A percentile compares a stretch with the other conserved stretches of the same genome.
Conservation (phyloP, 192 early-diverging fungal species). For the Umbelopsis ramanniana region DNA sequence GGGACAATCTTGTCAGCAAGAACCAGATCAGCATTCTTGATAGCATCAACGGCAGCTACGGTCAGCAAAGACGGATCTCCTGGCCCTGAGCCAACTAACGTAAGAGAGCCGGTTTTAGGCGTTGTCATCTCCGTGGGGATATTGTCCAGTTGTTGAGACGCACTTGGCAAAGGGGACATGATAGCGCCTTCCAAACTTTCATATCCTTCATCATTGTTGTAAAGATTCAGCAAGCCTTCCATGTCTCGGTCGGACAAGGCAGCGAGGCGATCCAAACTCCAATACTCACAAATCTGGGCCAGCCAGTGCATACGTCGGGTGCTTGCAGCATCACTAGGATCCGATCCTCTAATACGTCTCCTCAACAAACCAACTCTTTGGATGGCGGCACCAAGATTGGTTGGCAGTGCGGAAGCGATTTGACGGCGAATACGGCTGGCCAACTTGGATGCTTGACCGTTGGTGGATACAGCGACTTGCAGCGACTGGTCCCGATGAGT, state of each 20-base stretch:
- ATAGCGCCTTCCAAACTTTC: conserved; percentile 22
- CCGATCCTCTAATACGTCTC: conserved; percentile 46
- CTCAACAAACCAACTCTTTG: conserved; percentile 58
- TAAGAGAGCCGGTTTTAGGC: conserved; percentile 58
- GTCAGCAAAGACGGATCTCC: conserved; percentile 87
- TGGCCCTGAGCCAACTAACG: conserved; percentile 85
- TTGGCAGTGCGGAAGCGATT: conserved; percentile 63
- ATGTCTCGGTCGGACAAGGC: conserved; percentile 46
- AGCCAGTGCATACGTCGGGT: conserved; percentile 59
- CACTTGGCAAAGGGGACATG: conserved; percentile 25
- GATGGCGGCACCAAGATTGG: conserved; percentile 63
- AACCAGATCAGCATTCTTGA: conserved; percentile 79
- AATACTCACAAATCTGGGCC: conserved; percentile 60
- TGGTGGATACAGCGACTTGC: conserved; percentile 82
- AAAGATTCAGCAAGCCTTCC: conserved; percentile 50
- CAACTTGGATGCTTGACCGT: conserved; percentile 70
- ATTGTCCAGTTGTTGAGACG: conserved; percentile 77
- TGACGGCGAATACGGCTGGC: conserved; percentile 68
- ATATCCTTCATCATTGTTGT: conserved; percentile 42
- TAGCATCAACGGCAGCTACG: conserved; percentile 65
- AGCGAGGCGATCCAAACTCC: conserved; percentile 55
- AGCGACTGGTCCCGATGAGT: conserved; percentile 68
- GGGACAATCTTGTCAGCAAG: conserved; percentile 85
- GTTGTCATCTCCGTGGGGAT: conserved; percentile 72
- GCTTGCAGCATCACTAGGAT: conserved; percentile 46